Evolutionary conservation across 257 asterid species (phyloP).

Genomic region (Galeopsis tetrahit): DNA sequence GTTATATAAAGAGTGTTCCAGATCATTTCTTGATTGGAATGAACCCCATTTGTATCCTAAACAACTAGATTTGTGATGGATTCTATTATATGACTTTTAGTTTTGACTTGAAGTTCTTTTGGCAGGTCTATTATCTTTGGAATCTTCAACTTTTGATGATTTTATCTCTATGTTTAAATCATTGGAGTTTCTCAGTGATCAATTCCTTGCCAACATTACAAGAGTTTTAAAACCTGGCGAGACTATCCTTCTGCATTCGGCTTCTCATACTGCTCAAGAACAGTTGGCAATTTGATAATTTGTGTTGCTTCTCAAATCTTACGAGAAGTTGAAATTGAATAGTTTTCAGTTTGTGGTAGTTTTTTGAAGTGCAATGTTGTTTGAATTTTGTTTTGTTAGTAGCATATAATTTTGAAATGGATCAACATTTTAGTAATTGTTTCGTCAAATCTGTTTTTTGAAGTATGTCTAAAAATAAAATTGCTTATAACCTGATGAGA

Average conservation of each 20-base stretch:
- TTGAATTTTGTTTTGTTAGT: too few species aligned
- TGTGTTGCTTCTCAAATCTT: background rate
- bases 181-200: conserved; percentile 57
- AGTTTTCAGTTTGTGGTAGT: too few species aligned
- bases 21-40: conserved; percentile 6
- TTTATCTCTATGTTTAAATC: conserved; percentile 56
- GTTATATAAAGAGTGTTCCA: background rate
- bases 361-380: too few species aligned
- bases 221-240: conserved; percentile 81
- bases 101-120: conserved; percentile 6
- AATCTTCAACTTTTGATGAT: conserved; percentile 61
- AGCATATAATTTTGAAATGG: too few species aligned
- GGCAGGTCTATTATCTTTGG: conserved; percentile 60
- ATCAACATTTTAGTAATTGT: too few species aligned
- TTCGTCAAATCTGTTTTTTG: too few species aligned
- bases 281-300: conserved; percentile 44
- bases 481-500: too few species aligned
- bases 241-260: conserved; percentile 47
- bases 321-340: background rate
- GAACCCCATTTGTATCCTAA: background rate
- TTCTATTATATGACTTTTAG: background rate
- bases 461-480: too few species aligned
- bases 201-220: conserved; percentile 55
- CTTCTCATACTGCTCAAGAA: conserved; percentile 46
- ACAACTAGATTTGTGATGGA: conserved; percentile 4